Evolutionary conservation across 2,329 filamentous ascomycete species (phyloP), one percentile per base, ranked within the genome.

Genomic region (Peltaster fructicola): DNA sequence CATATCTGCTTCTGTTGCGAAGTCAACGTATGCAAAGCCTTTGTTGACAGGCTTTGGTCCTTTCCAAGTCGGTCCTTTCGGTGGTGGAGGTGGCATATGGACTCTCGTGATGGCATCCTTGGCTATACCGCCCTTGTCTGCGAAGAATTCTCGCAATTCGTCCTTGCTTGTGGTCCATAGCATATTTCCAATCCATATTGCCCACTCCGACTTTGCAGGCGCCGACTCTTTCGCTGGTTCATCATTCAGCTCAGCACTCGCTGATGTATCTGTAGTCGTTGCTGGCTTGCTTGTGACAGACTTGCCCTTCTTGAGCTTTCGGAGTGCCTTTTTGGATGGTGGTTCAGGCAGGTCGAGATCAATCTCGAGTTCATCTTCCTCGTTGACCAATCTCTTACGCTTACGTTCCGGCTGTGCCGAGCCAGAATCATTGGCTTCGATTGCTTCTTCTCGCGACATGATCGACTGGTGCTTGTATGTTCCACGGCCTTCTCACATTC

Each of bases 11-110:
- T 59, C 44, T 13, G 65, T 74, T 22, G 69, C 59, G 46, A 98
- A 92, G 49, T 98, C 90, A 35, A 98, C 72, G 46, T 98, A 98
- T 27, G 88, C 88, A 47, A 93, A 98, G 9, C 88, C 90, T 53
- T 77, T 85, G 58, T 95, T 98, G 40, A 73, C 59, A 12, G 63
- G 53, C 40, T 62, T 67, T 16, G 51, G 52, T 36, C 56, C 59
- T 36, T 55, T 54, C 8, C 25, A 12, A 11, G 43, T 12, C 43
- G 39, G 17, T 43, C 43, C 5, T 14, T 26, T 27, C n/a, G 30
- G 26, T 4, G 28, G 23, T 3, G 62, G 59, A 12, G 56, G 65
- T 1, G 84, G 84, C 44, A 93, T 58, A 51, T 93, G 74, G 25
- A 95, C 59, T 31, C 88, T 68, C 2, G 82, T 91, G 37, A 98